Evolutionary conservation across 2,329 filamentous ascomycete species (phyloP), one percentile per base, ranked within the genome.

Genomic region (Fusarium miscanthi): DNA sequence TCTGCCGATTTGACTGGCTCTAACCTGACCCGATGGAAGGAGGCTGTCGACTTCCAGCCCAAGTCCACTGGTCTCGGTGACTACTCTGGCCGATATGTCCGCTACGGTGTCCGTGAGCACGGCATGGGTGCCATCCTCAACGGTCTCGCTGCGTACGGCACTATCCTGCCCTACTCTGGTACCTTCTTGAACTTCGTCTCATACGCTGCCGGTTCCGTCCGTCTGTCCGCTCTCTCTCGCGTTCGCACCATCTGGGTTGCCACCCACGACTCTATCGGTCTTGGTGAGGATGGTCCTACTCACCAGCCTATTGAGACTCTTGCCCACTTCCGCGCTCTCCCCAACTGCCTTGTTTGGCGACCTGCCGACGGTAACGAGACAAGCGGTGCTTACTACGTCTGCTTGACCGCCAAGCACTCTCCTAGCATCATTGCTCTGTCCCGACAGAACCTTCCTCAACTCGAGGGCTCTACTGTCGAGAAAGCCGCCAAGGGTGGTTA

Each of bases 161-260:
- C 94, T 80, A 88, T 98, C 81, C 92, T 99, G 81, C 96, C 96
- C 77, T 97, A 95, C 78, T 91, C 91, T 76, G 96, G 96, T 85
- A 98, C 96, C 80, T 99, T 99, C 92, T 89, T 99, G 78, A 99
- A 98, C 92, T 99, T 99, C 84, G 94, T 98, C 77, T 98, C 95
- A 31, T 99, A 99, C 84, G 95, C 94, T 77, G 94, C 96, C 75
- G 96, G 96, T 85, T 92, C 96, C 79, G 92, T 98, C 82, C 95
- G 96, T 85, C 91, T 99, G 70, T 97, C 95, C 41, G 91, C 96
- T 43, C 90, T 99, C 77, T 97, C 95, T 51, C 95, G 93, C 84
- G 89, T 95, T 83, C 95, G 95, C 79, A 88, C 91, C 82, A 95
- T 99, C 87, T 97, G 96, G 92, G 90, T 98, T 78, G 95, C 96